Base-by-base conservation (phyloP, 176 grass and related monocot species). In the Carex parvula region DNA sequence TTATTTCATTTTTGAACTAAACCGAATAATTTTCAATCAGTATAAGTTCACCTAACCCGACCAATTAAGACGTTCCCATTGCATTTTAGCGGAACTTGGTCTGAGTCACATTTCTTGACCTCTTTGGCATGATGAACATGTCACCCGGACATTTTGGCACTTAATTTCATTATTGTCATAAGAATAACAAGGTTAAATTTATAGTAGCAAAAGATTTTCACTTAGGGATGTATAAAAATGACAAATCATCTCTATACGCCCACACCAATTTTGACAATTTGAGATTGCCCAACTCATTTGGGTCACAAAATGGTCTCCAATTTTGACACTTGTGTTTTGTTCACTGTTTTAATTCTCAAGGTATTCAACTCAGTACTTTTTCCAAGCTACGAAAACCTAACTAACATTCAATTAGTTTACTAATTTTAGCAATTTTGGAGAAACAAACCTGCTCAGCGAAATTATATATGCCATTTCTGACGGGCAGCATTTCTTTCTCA, bases 401-500 rank as follows among this genome's bases (percentile, higher is more conserved):
- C 26, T 24, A 52, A 52, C 29, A 29, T 77, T 77, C 24, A 56
- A 5, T 77, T 8, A 6, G 24, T 29, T 75, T 71, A 15, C 24
- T 77, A 8, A 16, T 29, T 55, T 50, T 77, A 77, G 73, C 21
- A 56, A 55, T 32, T 29, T 56, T 77, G 4, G 22, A 55, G 55
- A 39, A 39, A 54, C 48, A 77, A 77, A 77, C 73, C 73, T 77
- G 73, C 73, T 77, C 21, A 77, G 68, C 42, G 94, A 97, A 84
- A 86, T 80, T 91, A 94, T 91, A 90, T 91, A 92, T 48, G 87
- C 88, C 85, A 93, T 64, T 87, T 99, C 96, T 6, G 93, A 92
- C 18, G 89, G 96, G 70, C 96, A 93, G 69, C 91, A 99, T 85
- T 93, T 99, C 83, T 90, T 93, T 79, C 96, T 82, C 17, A 99